Conservation (phyloP, 768 basidiomycete species). For the Lentinula edodes region DNA sequence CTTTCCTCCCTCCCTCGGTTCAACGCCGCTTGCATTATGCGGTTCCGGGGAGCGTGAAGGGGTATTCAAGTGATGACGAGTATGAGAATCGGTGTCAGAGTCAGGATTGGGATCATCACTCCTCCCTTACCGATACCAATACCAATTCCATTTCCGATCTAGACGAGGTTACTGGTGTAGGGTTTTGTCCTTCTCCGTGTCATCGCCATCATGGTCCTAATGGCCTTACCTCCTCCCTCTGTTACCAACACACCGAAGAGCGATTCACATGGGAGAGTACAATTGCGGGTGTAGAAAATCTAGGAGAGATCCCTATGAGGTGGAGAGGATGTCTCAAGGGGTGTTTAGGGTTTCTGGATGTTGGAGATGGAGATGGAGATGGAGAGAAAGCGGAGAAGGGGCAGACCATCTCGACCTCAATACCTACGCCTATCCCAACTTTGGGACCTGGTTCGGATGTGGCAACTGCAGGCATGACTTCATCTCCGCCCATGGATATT, state of each 20-base stretch:
- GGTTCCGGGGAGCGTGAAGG: slow-evolving; percentile 8
- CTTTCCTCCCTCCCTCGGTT: not conserved
- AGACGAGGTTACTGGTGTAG: slow-evolving; percentile 27
- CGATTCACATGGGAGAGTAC: slow-evolving; percentile 58
- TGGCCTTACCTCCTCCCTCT: slow-evolving; percentile 26
- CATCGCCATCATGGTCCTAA: slow-evolving; percentile 19
- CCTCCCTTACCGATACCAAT: not conserved
- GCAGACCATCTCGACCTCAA: not conserved
- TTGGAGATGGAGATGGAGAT: not conserved
- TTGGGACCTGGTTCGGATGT: too few species aligned
- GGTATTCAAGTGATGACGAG: not conserved
- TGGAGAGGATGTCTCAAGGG: slow-evolving; percentile 67
- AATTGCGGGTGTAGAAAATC: slow-evolving; percentile 47
- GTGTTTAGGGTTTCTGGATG: slow-evolving; percentile 57
- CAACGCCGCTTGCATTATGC: not conserved
- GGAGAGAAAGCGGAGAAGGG: not conserved
- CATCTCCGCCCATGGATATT: too few species aligned
- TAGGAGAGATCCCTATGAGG: slow-evolving; percentile 49
- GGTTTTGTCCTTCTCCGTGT: slow-evolving; percentile 44
- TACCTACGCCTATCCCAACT: too few species aligned
- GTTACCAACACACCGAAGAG: slow-evolving; percentile 55
- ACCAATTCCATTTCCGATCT: not conserved
- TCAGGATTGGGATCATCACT: too few species aligned
- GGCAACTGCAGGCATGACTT: too few species aligned
- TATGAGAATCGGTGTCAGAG: too few species aligned